Base-by-base conservation (phyloP, 495 filamentous ascomycete species). In the Extremus antarcticus region DNA sequence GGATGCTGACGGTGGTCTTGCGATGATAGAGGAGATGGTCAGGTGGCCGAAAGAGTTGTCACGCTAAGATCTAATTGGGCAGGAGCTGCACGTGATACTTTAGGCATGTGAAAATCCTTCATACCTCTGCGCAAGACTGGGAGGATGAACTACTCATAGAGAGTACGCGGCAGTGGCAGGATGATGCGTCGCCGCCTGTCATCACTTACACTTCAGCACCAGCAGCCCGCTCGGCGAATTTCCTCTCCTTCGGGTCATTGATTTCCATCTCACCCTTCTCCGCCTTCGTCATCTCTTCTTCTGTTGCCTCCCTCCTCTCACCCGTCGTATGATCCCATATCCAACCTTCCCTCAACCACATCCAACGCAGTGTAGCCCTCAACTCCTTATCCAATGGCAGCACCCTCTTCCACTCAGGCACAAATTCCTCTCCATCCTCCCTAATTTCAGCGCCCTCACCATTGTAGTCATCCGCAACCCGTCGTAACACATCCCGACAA, bases 311-410 rank as follows among this genome's bases (percentile, higher is more conserved):
- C 47, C 75, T 74, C 57, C 74, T 75, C 43, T 84, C 73, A 0
- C 88, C 89, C 0, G 85, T 88, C 50, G 73, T 62, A 0, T 78
- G 78, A 71, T 95, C 80, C 88, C 89, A 95, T 13, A 77, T 71
- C 76, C 81, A 88, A 1, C 90, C 91, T 57, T 94, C 85, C 53
- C 83, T 82, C 52, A 88, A 74, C 91, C 92, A 96, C 76, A 87
- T 83, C 91, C 91, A 96, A 1, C 84, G 72, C 62, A 95, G 65
- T 71, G 84, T 95, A 0, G 88, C 89, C 19, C 87, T 75, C 38
- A 96, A 67, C 67, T 98, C 92, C 68, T 96, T 96, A 65, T 98
- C 92, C 45, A 74, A 66, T 0, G 92, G 90, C 24, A 90, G 59
- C 0, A 96, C 90, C 1, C 85, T 74, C 72, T 86, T 90, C 92